A percentile compares a stretch with the other conserved stretches of the same genome.
Evolutionary conservation across 1,284 basidiomycete genomes (phyloP).

Genomic region (Rugosomyces carneus): DNA sequence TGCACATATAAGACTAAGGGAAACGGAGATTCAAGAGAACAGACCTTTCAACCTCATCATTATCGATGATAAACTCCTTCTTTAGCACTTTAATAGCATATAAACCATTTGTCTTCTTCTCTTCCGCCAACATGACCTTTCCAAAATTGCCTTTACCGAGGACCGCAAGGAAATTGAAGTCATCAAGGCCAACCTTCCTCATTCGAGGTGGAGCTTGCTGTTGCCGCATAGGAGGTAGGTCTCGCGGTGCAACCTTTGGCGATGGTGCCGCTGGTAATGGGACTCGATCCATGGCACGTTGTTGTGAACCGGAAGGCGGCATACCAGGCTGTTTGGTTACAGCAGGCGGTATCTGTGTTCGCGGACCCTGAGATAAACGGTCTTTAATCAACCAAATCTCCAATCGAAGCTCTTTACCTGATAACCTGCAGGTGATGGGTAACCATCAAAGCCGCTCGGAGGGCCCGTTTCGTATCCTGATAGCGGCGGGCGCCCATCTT

Average conservation of each 20-base stretch:
- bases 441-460: constrained; percentile 24
- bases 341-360: constrained; percentile 22
- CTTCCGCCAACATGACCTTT: constrained; percentile 99
- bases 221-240: constrained; percentile 30
- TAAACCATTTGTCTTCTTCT: constrained; percentile 84
- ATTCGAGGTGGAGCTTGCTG: constrained; percentile 34
- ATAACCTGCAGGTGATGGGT: constrained; percentile 21
- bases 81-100: constrained; percentile 99
- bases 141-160: constrained; percentile 99
- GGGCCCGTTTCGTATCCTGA: constrained; percentile 27
- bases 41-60: constrained; percentile 98
- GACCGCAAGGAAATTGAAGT: constrained; percentile 99
- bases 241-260: constrained; percentile 27
- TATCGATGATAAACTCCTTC: constrained; percentile 99
- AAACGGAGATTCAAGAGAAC: constrained; percentile 14
- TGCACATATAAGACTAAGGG: not conserved
- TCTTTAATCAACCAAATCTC: not conserved
- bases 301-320: constrained; percentile 17
- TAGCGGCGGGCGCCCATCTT: constrained; percentile 27
- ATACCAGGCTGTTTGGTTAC: constrained; percentile 20
- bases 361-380: constrained; percentile 10
- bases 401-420: constrained; percentile 16
- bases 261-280: constrained; percentile 24
- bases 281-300: constrained; percentile 24
- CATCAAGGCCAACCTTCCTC: constrained; percentile 92